These are phyloP conservation scores for Eucalyptus rudis DNA, from an alignment of 345 rosid genomes.

Conservation along the genomic window DNA sequence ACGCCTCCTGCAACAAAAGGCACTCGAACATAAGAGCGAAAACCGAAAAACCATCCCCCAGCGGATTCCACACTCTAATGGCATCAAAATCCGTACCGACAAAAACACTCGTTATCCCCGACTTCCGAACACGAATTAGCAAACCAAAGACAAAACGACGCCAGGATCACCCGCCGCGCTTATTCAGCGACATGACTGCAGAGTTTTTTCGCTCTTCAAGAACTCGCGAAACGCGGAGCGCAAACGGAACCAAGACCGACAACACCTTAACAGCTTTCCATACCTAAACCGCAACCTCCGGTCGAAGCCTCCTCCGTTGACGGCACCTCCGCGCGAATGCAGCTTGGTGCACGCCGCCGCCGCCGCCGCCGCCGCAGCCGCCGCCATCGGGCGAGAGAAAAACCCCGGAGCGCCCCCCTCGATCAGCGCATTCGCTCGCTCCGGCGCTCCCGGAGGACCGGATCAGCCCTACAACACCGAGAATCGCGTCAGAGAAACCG, in stretches of 20 bases:
- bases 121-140: not conserved
- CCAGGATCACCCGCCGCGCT: not conserved
- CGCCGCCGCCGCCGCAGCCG: conserved; percentile 10
- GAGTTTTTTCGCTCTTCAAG: not conserved
- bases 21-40: not conserved
- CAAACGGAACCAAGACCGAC: not conserved
- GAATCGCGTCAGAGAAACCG: not conserved
- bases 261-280: conserved; percentile 8
- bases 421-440: conserved; percentile 10
- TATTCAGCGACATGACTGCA: not conserved
- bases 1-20: conserved; percentile 17
- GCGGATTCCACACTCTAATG: not conserved
- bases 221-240: not conserved
- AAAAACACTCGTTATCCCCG: not conserved
- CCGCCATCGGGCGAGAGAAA: conserved; percentile 29
- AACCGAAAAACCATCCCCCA: not conserved
- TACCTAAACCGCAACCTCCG: conserved; percentile 8
- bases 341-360: conserved; percentile 26
- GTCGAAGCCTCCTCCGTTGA: not conserved
- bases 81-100: not conserved
- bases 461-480: not conserved
- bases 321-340: conserved; percentile 9
- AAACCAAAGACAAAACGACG: not conserved
- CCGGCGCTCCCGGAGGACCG: not conserved
- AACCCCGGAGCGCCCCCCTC: not conserved